These are phyloP conservation scores for Ricinus communis DNA, from an alignment of 345 rosid species.

Conservation along the genomic window DNA sequence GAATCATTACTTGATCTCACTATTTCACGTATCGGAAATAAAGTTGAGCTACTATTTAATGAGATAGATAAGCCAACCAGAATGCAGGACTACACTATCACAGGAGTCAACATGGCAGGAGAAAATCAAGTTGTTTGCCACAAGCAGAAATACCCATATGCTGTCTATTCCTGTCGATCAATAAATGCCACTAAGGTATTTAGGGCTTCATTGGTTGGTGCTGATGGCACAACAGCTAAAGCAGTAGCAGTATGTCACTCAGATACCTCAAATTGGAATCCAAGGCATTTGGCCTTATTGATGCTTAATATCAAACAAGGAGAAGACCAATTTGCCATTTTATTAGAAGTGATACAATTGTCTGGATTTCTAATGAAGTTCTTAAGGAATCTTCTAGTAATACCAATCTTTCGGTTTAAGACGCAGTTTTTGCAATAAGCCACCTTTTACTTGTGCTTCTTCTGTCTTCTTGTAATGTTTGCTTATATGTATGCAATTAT, in stretches of 20 bases:
- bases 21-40: conserved; percentile 3
- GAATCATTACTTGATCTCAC: conserved; percentile 20
- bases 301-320: conserved; percentile 12
- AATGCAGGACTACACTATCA: conserved; percentile 1
- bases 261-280: conserved; percentile 19
- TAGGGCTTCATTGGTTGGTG: conserved; percentile 8
- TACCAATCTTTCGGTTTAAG: too few relatives aligned
- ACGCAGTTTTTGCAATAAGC: too few relatives aligned
- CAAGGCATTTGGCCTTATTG: conserved; percentile 19
- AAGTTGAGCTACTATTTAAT: background rate
- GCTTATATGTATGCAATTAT: too few relatives aligned
- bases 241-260: conserved; percentile 15
- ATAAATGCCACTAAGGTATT: conserved; percentile 3
- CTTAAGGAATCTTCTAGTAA: too few relatives aligned
- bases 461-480: too few relatives aligned
- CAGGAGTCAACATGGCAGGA: background rate
- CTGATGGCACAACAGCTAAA: conserved; percentile 1
- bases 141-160: conserved; percentile 14
- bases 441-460: too few relatives aligned
- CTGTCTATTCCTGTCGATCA: conserved; percentile 17
- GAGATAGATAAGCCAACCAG: background rate
- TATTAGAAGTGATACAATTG: too few relatives aligned
- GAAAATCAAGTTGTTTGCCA: conserved; percentile 16
- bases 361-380: too few relatives aligned
- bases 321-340: background rate